A percentile compares a stretch with the other conserved stretches of the same genome.
These are phyloP conservation scores for Pittosporum tobira DNA, from an alignment of 129 eudicot species.

Conservation along the genomic window DNA sequence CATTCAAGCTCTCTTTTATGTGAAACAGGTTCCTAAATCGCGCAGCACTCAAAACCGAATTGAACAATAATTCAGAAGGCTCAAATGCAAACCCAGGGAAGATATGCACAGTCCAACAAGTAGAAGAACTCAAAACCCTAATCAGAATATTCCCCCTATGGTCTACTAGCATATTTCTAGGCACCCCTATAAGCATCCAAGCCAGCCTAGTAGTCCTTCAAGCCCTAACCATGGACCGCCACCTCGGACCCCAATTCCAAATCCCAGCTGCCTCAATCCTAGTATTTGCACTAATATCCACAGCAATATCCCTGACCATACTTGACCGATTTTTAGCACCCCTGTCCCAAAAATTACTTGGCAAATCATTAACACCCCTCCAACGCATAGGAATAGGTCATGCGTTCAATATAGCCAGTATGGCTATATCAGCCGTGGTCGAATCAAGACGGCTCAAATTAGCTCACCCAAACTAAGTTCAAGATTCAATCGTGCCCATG, in stretches of 20 bases:
- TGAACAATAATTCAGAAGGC: constrained; percentile 14
- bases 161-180: constrained; percentile 40
- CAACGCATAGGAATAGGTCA: constrained; percentile 43
- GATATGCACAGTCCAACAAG: constrained; percentile 57
- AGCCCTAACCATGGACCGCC: constrained; percentile 55
- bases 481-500: constrained; percentile 23
- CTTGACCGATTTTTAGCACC: constrained; percentile 36
- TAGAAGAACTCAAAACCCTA: constrained; percentile 56
- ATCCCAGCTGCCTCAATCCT: constrained; percentile 46
- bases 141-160: constrained; percentile 51
- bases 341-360: constrained; percentile 23
- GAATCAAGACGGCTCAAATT: constrained; percentile 18
- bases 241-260: constrained; percentile 29
- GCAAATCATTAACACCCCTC: constrained; percentile 25
- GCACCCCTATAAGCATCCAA: constrained; percentile 43
- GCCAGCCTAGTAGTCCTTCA: constrained; percentile 44
- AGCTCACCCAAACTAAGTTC: not conserved
- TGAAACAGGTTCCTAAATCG: constrained; percentile 38
- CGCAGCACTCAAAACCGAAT: constrained; percentile 35
- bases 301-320: constrained; percentile 22
- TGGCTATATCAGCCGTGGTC: constrained; percentile 27
- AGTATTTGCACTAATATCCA: constrained; percentile 31
- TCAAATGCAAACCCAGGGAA: constrained; percentile 40
- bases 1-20: not conserved
- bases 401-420: constrained; percentile 12